Conservation (phyloP, 2,329 filamentous ascomycete species). For the Macrophomina tecta region DNA sequence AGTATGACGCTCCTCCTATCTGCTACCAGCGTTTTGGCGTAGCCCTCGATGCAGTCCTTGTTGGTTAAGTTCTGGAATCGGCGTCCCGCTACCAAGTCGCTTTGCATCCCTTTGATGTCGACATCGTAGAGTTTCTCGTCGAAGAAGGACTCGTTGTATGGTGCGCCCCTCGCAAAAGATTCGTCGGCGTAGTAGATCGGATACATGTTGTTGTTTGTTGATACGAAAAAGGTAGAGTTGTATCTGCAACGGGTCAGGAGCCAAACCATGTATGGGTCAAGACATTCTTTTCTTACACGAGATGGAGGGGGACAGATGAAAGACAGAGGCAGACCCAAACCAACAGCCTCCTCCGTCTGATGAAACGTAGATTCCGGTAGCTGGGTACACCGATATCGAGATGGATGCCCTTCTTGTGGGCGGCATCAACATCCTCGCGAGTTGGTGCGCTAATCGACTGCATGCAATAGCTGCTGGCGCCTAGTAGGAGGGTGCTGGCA, state of each 20-base stretch:
- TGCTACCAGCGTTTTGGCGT: neutral
- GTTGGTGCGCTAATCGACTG: conserved; percentile 59
- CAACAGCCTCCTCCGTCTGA: neutral
- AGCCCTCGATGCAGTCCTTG: neutral
- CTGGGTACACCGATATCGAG: conserved; percentile 7
- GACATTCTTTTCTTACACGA: neutral
- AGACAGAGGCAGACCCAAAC: conserved; percentile 9
- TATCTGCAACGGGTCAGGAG: neutral
- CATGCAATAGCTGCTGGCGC: conserved; percentile 59
- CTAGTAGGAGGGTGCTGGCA: conserved; percentile 53
- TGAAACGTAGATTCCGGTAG: neutral
- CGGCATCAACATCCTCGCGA: conserved; percentile 54
- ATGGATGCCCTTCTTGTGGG: conserved; percentile 44
- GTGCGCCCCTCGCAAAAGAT: neutral
- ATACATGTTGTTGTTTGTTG: conserved; percentile 9
- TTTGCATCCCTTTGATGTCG: neutral
- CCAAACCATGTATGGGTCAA: too few relatives aligned
- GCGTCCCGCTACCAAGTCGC: neutral
- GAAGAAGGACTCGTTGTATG: neutral
- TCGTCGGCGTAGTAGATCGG: neutral
- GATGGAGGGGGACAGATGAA: conserved; percentile 8
- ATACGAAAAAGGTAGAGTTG: conserved; percentile 8
- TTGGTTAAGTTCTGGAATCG: conserved; percentile 9
- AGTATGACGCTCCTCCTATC: neutral
- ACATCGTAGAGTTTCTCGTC: neutral